Percentiles rank a stretch among this genome's conserved stretches.
Conservation (phyloP, 164 flowering plant species). For the Annona squamosa region DNA sequence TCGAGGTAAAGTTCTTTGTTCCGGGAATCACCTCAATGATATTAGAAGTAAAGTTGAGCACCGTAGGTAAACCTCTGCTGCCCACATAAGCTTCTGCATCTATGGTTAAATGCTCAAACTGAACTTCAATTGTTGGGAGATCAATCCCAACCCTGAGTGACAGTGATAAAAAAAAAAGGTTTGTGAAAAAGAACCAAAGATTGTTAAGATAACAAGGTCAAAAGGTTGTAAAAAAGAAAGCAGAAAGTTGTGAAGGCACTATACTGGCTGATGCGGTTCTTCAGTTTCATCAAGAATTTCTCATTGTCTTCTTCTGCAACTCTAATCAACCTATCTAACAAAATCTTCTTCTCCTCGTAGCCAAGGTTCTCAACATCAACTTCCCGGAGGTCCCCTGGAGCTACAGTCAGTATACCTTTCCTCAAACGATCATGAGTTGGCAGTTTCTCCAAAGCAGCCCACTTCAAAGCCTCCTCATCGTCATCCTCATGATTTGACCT, state of each 20-base stretch:
- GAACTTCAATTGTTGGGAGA: slow-evolving; percentile 77
- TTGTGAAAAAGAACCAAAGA: background rate
- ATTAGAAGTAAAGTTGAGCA: slow-evolving; percentile 31
- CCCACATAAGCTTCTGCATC: slow-evolving; percentile 74
- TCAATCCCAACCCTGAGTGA: slow-evolving; percentile 60
- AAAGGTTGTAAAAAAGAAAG: background rate
- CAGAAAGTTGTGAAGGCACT: slow-evolving; percentile 9
- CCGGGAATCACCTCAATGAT: slow-evolving; percentile 6
- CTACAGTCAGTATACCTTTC: slow-evolving; percentile 11
- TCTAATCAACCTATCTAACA: slow-evolving; percentile 62
- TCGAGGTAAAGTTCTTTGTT: background rate
- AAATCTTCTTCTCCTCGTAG: slow-evolving; percentile 43
- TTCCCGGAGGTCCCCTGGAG: slow-evolving; percentile 31
- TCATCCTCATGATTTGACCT: slow-evolving; percentile 13
- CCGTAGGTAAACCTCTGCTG: slow-evolving; percentile 67
- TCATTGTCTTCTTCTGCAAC: slow-evolving; percentile 93
- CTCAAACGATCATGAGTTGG: slow-evolving; percentile 17
- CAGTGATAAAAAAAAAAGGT: background rate
- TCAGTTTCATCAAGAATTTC: slow-evolving; percentile 65
- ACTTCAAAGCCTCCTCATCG: slow-evolving; percentile 21
- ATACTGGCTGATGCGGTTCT: slow-evolving; percentile 69
- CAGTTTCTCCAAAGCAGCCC: slow-evolving; percentile 23
- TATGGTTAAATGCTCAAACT: slow-evolving; percentile 61
- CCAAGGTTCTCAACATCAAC: slow-evolving; percentile 68
- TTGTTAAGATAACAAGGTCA: background rate